Base-by-base conservation (phyloP, 176 grass and related monocot genomes). In the Oryza punctata region DNA sequence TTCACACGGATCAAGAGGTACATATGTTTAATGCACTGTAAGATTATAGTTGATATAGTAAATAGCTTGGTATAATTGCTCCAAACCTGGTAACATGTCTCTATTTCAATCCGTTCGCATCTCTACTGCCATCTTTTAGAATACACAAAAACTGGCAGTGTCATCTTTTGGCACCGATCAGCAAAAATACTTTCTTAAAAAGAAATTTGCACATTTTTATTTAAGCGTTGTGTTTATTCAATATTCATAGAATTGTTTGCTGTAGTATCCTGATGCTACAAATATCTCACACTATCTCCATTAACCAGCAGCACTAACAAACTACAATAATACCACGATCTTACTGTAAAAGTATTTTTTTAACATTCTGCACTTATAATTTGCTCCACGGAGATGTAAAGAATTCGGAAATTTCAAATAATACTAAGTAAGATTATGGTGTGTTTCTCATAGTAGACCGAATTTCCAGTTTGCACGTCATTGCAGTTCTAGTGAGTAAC, bases 1-100 rank as follows among this genome's bases (percentile, higher is more conserved):
- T 86, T 60, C 73, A 82, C 43, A 73, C 44, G 68, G 33, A 74
- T 40, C 68, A 27, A 77, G 24, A 85, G 86, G 86, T 91, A 86
- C 27, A 68, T 46, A 23, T 63, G 21, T 64, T 67, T 80, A 63
- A 35, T 37, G 29, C 10, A 78, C 44, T 13, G 52, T 68, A 37
- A 25, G 63, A 38, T 78, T 78, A 13, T 78, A 13, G 57, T 84
- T 73, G 67, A 79, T 28, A 44, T 47, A 59, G 63, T 15, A 18
- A 54, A n/a, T 57, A 57, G 19, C 19, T 57, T 72, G 33, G 14
- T 33, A 70, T 32, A 27, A 23, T 70, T 57, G 57, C 47, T 71
- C 60, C 67, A 59, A 4, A 57, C 79, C 69, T 27, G 69, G 3
- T 41, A 23, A 38, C 50, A 44, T 78, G 40, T 57, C 52, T 57